These are phyloP conservation scores for Cephalotrichum gorgonifer DNA, from an alignment of 2,329 filamentous ascomycete species.

Conservation along the genomic window DNA sequence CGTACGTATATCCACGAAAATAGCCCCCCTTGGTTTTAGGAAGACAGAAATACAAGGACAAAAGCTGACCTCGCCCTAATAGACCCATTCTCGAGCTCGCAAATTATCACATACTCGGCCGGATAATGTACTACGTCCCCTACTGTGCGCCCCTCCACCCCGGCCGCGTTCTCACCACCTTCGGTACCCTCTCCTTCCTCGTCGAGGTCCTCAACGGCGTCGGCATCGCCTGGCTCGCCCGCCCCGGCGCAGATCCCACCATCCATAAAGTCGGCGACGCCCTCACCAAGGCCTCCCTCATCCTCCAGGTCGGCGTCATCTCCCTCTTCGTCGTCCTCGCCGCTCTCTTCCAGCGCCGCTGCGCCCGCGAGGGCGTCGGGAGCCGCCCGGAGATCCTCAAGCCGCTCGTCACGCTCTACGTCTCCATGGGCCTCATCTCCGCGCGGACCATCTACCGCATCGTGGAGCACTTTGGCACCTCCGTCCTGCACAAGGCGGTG, in stretches of 20 bases:
- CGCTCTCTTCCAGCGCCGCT: conserved; percentile 31
- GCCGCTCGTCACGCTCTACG: conserved; percentile 18
- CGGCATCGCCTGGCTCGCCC: conserved; percentile 28
- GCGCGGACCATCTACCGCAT: conserved; percentile 45
- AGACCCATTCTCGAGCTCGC: conserved; percentile 51
- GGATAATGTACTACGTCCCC: conserved; percentile 52
- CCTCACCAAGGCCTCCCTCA: conserved; percentile 29
- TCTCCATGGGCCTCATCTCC: conserved; percentile 23
- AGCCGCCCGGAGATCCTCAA: neutral
- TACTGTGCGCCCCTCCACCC: conserved; percentile 45
- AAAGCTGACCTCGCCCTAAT: neutral
- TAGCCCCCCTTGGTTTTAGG: too few species aligned
- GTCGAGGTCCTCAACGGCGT: conserved; percentile 36
- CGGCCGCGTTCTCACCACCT: conserved; percentile 30
- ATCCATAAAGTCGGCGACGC: conserved; percentile 22
- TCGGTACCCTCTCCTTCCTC: conserved; percentile 31
- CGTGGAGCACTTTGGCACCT: conserved; percentile 35
- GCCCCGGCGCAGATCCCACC: conserved; percentile 17
- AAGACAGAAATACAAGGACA: neutral
- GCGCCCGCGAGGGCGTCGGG: conserved; percentile 10
- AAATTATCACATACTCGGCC: conserved; percentile 54
- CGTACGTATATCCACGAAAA: conserved; percentile 18
- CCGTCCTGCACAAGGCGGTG: conserved; percentile 12
- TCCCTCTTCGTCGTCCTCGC: conserved; percentile 31
- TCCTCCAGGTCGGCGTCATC: conserved; percentile 37